Conservation (phyloP, 495 filamentous ascomycete species). For the Penicillium pulvis region DNA sequence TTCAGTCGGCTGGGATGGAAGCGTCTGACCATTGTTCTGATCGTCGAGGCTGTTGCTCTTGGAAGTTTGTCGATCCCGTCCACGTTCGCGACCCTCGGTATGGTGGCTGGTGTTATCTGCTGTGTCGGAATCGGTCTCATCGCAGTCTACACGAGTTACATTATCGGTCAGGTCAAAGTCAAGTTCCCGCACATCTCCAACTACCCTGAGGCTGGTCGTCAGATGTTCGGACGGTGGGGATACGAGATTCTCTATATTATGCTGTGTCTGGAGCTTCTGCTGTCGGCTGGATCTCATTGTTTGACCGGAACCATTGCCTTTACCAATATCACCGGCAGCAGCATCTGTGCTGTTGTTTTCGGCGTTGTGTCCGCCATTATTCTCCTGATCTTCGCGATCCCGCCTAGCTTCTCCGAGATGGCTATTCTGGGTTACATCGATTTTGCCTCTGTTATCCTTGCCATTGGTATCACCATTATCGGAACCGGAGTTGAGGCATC, state of each 20-base stretch:
- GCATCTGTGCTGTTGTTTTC: background rate
- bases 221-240: constrained; percentile 38
- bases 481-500: background rate
- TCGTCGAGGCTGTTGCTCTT: constrained; percentile 62
- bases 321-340: background rate
- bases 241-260: constrained; percentile 2
- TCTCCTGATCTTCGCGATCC: background rate
- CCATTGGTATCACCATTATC: constrained; percentile 4
- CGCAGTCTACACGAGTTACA: constrained; percentile 67
- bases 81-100: constrained; percentile 58
- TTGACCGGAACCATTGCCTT: constrained; percentile 1
- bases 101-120: constrained; percentile 53
- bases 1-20: constrained; percentile 31
- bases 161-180: constrained; percentile 68
- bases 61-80: constrained; percentile 57
- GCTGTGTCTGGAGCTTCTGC: constrained; percentile 1
- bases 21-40: constrained; percentile 40
- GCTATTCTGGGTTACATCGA: background rate
- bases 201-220: constrained; percentile 61
- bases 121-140: constrained; percentile 58
- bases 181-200: constrained; percentile 60
- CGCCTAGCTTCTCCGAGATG: constrained; percentile 4
- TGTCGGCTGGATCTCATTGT: constrained; percentile 2
- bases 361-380: background rate
- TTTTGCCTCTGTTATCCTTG: background rate